A percentile compares a stretch with the other conserved stretches of the same genome.
Conservation (phyloP, 148 eudicot genomes). For the Arbutus unedo region DNA sequence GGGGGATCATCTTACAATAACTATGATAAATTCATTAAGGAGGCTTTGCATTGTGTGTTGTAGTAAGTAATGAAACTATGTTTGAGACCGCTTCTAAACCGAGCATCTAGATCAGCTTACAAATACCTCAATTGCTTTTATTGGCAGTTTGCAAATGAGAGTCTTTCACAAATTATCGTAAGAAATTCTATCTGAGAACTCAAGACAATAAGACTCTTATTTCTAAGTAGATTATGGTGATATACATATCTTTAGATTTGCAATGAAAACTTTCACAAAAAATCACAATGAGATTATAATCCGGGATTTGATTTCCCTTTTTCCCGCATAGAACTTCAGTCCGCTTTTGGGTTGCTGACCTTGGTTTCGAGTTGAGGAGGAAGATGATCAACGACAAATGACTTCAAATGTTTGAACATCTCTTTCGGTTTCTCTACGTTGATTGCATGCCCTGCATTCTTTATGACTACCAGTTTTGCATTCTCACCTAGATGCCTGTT, state of each 20-base stretch:
- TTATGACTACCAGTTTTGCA: constrained; percentile 57
- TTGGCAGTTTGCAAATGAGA: not conserved
- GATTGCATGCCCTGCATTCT: constrained; percentile 80
- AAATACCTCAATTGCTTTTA: not conserved
- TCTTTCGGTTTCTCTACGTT: constrained; percentile 72
- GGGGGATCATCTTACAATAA: constrained; percentile 11
- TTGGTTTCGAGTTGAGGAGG: constrained; percentile 27
- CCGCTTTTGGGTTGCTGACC: constrained; percentile 26
- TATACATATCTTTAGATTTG: not conserved
- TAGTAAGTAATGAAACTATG: not conserved
- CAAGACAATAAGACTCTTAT: not conserved
- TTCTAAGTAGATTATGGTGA: not conserved
- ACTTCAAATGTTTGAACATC: constrained; percentile 55
- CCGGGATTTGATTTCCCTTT: not conserved
- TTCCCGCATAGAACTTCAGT: constrained; percentile 2
- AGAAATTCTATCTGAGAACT: not conserved
- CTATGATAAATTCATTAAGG: constrained; percentile 8
- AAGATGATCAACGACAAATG: constrained; percentile 41
- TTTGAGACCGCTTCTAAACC: not conserved
- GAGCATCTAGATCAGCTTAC: not conserved
- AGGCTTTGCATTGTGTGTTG: not conserved
- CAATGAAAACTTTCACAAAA: not conserved
- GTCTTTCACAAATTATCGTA: not conserved
- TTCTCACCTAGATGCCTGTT: constrained; percentile 64
- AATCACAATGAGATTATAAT: not conserved